Evolutionary conservation across 129 eudicot genomes (phyloP).

Genomic region (Saposhnikovia divaricata): DNA sequence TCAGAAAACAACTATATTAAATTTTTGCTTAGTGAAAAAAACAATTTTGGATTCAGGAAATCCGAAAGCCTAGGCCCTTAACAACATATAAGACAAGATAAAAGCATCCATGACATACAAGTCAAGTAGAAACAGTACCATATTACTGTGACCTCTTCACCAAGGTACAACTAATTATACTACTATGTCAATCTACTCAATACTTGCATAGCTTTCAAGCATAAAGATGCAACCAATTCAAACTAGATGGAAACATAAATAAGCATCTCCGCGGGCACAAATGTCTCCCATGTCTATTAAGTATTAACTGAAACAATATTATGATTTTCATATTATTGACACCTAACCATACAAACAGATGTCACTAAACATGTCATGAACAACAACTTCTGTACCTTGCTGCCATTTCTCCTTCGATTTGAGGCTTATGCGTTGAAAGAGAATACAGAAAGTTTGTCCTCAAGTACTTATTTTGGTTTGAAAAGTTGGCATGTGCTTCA

Average conservation of each 20-base stretch:
- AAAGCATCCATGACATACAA: not conserved
- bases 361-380: not conserved
- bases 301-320: not conserved
- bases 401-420: conserved; percentile 40
- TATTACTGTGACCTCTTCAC: not conserved
- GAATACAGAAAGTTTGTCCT: conserved; percentile 63
- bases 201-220: not conserved
- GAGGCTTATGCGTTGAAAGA: conserved; percentile 57
- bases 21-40: not conserved
- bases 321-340: not conserved
- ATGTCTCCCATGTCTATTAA: not conserved
- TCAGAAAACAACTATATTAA: not conserved
- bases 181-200: not conserved
- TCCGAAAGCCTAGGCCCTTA: not conserved
- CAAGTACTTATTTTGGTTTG: conserved; percentile 49
- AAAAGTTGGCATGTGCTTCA: conserved; percentile 47
- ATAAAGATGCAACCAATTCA: not conserved
- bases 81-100: not conserved
- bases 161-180: not conserved
- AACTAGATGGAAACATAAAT: not conserved
- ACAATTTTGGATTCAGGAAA: not conserved
- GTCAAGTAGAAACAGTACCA: not conserved
- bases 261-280: not conserved
- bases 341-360: not conserved
- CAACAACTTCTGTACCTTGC: conserved; percentile 35